These are phyloP conservation scores for Lachnellula arida DNA, from an alignment of 2,329 filamentous ascomycete genomes.

Conservation along the genomic window DNA sequence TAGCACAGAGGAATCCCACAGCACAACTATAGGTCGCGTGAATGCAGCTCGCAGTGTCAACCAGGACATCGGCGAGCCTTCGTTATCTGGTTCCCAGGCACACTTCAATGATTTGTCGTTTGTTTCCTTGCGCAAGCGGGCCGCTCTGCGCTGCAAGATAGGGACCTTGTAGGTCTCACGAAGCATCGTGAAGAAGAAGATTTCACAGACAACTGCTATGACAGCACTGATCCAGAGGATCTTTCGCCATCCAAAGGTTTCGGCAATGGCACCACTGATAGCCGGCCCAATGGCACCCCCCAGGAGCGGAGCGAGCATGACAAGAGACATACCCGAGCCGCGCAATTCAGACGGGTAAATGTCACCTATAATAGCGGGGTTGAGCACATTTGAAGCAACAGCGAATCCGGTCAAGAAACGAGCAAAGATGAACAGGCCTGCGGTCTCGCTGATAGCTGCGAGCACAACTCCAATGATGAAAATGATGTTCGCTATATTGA, in stretches of 20 bases:
- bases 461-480: constrained; percentile 45
- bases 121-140: constrained; percentile 42
- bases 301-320: constrained; percentile 31
- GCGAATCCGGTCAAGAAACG: constrained; percentile 32
- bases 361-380: constrained; percentile 43
- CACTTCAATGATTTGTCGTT: constrained; percentile 39
- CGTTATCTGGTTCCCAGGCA: constrained; percentile 44
- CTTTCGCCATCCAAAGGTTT: constrained; percentile 47
- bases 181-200: constrained; percentile 40
- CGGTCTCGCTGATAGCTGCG: constrained; percentile 40
- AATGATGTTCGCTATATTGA: constrained; percentile 44
- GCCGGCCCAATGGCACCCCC: constrained; percentile 32
- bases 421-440: constrained; percentile 39
- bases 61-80: constrained; percentile 42
- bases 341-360: constrained; percentile 43
- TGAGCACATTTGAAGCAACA: constrained; percentile 32
- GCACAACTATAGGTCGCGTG: constrained; percentile 37
- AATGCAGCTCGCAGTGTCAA: constrained; percentile 32
- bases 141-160: constrained; percentile 44
- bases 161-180: constrained; percentile 57
- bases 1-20: constrained; percentile 49
- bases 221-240: constrained; percentile 46
- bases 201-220: constrained; percentile 36
- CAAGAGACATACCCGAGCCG: constrained; percentile 36
- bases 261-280: constrained; percentile 36